Conservation (phyloP, 2,329 filamentous ascomycete genomes). For the Chalaropsis ovoidea region DNA sequence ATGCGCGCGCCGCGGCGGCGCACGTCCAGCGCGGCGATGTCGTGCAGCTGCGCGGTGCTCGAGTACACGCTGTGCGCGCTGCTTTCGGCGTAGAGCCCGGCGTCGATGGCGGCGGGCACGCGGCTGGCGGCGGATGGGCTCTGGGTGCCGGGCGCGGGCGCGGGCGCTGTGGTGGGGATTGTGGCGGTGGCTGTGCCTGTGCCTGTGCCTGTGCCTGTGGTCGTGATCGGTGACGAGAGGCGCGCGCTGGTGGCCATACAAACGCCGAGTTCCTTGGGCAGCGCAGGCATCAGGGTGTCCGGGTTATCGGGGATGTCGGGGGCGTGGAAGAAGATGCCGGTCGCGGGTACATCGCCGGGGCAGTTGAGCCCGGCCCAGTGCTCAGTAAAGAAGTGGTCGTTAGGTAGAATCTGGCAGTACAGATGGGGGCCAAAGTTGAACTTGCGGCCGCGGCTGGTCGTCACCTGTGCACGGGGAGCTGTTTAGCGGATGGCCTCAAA, state of each 20-base stretch:
- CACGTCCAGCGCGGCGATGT: conserved; percentile 13
- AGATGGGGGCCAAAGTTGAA: conserved; percentile 24
- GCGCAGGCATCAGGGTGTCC: conserved; percentile 7
- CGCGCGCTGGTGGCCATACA: conserved; percentile 5
- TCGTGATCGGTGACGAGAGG: background rate
- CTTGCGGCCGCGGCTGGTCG: conserved; percentile 13
- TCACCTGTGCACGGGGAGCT: background rate
- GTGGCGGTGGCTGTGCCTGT: no score
- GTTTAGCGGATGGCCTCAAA: background rate
- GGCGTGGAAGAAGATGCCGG: conserved; percentile 22
- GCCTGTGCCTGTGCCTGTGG: no score
- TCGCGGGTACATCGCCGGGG: conserved; percentile 14
- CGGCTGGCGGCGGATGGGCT: conserved; percentile 3
- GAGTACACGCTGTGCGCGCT: conserved; percentile 19
- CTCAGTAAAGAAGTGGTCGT: conserved; percentile 24
- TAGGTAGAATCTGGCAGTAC: conserved; percentile 20
- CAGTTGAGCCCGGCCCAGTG: conserved; percentile 20
- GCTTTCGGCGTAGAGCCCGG: conserved; percentile 12
- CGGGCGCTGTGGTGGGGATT: no score
- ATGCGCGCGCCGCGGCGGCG: conserved; percentile 14
- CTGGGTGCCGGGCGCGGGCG: background rate
- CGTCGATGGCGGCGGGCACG: background rate
- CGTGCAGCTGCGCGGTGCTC: conserved; percentile 1
- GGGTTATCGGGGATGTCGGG: conserved; percentile 20
- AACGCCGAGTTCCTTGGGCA: conserved; percentile 22